phyloP scores from a whole-genome alignment of 305 asterid genomes.

The Solanum chacoense region DNA sequence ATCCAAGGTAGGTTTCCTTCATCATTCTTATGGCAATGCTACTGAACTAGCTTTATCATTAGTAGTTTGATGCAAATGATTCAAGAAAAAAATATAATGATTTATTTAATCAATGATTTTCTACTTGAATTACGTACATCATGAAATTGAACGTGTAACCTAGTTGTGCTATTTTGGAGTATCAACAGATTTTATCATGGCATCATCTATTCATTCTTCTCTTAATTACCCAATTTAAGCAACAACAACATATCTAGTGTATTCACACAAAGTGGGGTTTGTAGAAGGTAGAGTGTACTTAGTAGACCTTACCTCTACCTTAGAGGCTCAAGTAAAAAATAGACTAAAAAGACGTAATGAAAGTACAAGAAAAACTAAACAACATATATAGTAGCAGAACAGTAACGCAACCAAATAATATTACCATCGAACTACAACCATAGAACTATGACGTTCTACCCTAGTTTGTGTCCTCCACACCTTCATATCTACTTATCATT shows the following conservation, averaged over 20 bases:
- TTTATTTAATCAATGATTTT: no score
- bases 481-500: neutral
- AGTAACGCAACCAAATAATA: neutral
- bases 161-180: neutral
- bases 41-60: neutral
- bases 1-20: slow-evolving; percentile 39
- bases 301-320: neutral
- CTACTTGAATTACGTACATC: neutral
- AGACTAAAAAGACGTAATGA: neutral
- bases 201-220: neutral
- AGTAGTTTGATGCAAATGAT: neutral
- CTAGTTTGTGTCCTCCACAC: neutral
- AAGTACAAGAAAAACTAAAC: neutral
- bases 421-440: neutral
- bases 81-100: neutral
- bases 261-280: neutral
- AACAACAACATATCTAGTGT: neutral
- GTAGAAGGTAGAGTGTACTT: neutral
- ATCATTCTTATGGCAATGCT: neutral
- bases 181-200: neutral
- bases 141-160: neutral
- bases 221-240: neutral
- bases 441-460: neutral
- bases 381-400: neutral
- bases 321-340: neutral